phyloP scores from a whole-genome alignment of 495 filamentous ascomycete genomes.

The Penicillium malachiteum region DNA sequence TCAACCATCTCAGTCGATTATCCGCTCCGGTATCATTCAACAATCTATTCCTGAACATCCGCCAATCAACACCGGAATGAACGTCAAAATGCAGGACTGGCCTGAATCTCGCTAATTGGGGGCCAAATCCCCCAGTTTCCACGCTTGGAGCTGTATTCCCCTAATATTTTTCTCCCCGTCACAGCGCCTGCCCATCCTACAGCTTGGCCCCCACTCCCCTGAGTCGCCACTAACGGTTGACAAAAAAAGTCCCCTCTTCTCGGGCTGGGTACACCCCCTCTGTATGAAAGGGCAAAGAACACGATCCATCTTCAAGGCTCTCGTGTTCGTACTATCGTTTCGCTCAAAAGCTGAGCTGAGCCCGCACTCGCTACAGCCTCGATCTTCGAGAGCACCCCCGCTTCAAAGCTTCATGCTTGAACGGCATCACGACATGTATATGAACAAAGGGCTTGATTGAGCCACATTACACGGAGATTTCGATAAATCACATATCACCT shows the following conservation, averaged over 20 bases:
- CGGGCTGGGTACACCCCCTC: background rate
- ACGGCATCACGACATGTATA: conserved; percentile 3
- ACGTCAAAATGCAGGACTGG: conserved; percentile 46
- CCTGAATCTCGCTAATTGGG: conserved; percentile 32
- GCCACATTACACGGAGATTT: background rate
- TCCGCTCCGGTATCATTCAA: conserved; percentile 36
- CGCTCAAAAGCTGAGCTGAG: background rate
- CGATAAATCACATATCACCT: background rate
- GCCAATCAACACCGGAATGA: too few relatives aligned
- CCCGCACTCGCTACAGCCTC: conserved; percentile 3
- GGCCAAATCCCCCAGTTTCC: background rate
- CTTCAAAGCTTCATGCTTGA: background rate
- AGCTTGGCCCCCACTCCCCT: background rate
- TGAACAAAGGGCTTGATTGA: background rate
- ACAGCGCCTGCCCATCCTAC: background rate
- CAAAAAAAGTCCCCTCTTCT: background rate
- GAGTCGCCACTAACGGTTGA: background rate
- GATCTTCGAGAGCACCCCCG: background rate
- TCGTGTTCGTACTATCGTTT: conserved; percentile 17
- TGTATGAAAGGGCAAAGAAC: conserved; percentile 1
- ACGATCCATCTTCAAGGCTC: conserved; percentile 14
- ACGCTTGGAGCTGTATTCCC: background rate
- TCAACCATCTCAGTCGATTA: conserved; percentile 40
- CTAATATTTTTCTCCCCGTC: background rate
- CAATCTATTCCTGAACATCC: conserved; percentile 37